Evolutionary conservation across 75 land plant species (phyloP), one percentile per base, ranked within the genome.

Genomic region (Gnetum montanum): DNA sequence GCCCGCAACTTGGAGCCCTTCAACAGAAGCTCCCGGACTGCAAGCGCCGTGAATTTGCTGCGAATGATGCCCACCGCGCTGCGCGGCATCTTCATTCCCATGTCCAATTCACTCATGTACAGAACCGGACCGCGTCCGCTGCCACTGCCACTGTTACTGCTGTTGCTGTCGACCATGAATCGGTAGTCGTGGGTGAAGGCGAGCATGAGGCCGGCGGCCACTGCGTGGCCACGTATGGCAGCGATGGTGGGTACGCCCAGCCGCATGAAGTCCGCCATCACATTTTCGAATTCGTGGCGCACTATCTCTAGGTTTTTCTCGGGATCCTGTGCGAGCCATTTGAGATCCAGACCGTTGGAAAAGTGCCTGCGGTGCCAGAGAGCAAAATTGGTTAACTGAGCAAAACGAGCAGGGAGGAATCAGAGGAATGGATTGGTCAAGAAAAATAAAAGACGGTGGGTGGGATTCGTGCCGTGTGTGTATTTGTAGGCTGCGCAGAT

Each of bases 101-200:
- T 54, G 33, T 87, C 81, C n/a, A 84, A 55, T 72, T 83, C 93
- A 59, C 88, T 79, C 89, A 85, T 78, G 80, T 81, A 84, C 47
- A 81, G 46, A 28, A 78, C 63, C 2, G 81, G 75, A 5, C 65
- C 55, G 46, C 71, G 72, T 1, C 46, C 25, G 43, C 73, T 56
- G n/a, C n/a, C n/a, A n/a, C n/a, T n/a, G n/a, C n/a, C n/a, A n/a
- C n/a, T n/a, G n/a, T n/a, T n/a, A n/a, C n/a, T n/a, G n/a, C n/a
- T n/a, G n/a, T n/a, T n/a, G 12, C 48, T 26, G 10, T 20, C 0
- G 11, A 26, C 24, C 89, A 84, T 89, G 64, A 57, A 26, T 22
- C 74, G 36, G 60, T 89, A 74, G 58, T 88, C 94, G 36, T 88
- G 94, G 29, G 68, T 49, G 20, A 89, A 24, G 7, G 89, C 85